phyloP scores from a whole-genome alignment of 257 asterid genomes.

The Primulina tabacum region DNA sequence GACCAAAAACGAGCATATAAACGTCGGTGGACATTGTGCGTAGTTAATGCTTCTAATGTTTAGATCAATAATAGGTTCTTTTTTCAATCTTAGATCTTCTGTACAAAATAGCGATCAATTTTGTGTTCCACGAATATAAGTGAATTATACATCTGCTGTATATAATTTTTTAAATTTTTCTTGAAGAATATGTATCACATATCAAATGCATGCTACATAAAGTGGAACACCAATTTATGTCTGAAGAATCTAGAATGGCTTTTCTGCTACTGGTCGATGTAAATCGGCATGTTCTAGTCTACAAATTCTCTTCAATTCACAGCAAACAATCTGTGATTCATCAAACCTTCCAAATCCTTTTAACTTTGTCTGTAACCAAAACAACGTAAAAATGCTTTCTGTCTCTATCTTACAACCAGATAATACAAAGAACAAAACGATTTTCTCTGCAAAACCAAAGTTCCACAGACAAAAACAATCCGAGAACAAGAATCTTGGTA shows the following conservation, averaged over 20 bases:
- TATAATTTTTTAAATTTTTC: no score
- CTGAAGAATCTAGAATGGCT: no score
- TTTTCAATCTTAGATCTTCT: neutral
- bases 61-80: neutral
- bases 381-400: neutral
- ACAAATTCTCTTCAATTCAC: neutral
- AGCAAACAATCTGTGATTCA: neutral
- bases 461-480: slow-evolving; percentile 18
- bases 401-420: slow-evolving; percentile 8
- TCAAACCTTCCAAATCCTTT: neutral
- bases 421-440: slow-evolving; percentile 18
- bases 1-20: neutral
- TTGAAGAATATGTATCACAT: no score
- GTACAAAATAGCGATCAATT: neutral
- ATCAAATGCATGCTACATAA: no score
- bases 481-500: slow-evolving; percentile 15
- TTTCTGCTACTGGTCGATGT: neutral
- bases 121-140: neutral
- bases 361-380: slow-evolving; percentile 4
- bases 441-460: slow-evolving; percentile 26
- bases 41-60: neutral
- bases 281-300: neutral
- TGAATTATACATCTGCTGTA: neutral
- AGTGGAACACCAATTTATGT: no score
- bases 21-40: neutral